These are phyloP conservation scores for Amborella trichopoda DNA, from an alignment of 164 flowering plant species.

Conservation along the genomic window DNA sequence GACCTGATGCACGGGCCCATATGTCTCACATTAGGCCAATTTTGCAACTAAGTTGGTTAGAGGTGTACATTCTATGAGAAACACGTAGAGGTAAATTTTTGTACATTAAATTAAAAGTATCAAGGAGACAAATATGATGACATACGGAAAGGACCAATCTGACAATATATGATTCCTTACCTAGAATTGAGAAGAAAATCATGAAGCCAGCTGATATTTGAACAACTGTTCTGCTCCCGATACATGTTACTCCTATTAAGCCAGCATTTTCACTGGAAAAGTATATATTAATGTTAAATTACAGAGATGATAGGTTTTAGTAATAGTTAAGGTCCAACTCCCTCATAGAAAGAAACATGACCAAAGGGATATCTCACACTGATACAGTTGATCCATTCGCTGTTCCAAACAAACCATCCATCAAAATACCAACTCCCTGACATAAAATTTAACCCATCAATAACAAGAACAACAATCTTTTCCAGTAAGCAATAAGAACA, in stretches of 20 bases:
- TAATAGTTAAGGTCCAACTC: neutral
- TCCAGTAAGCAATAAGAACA: neutral
- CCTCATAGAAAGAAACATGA: neutral
- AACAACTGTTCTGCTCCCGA: slow-evolving; percentile 83
- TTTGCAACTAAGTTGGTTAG: neutral
- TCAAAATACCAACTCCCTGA: slow-evolving; percentile 71
- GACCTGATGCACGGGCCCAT: neutral
- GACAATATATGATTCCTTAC: too few relatives aligned
- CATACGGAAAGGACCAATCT: neutral
- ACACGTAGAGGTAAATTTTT: neutral
- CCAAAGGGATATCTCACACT: slow-evolving; percentile 40
- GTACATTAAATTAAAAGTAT: neutral
- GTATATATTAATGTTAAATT: neutral
- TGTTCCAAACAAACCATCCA: slow-evolving; percentile 85
- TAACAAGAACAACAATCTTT: neutral
- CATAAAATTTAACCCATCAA: slow-evolving; percentile 3
- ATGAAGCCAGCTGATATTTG: slow-evolving; percentile 69
- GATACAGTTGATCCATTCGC: slow-evolving; percentile 78
- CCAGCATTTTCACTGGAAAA: slow-evolving; percentile 78
- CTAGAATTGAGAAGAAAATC: slow-evolving; percentile 76
- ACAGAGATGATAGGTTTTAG: too few relatives aligned
- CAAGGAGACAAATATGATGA: neutral
- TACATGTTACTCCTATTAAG: slow-evolving; percentile 69
- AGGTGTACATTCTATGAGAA: neutral
- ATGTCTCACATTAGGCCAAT: neutral